These are phyloP conservation scores for Penicillium verhagenii DNA, from an alignment of 495 filamentous ascomycete species.

Conservation along the genomic window DNA sequence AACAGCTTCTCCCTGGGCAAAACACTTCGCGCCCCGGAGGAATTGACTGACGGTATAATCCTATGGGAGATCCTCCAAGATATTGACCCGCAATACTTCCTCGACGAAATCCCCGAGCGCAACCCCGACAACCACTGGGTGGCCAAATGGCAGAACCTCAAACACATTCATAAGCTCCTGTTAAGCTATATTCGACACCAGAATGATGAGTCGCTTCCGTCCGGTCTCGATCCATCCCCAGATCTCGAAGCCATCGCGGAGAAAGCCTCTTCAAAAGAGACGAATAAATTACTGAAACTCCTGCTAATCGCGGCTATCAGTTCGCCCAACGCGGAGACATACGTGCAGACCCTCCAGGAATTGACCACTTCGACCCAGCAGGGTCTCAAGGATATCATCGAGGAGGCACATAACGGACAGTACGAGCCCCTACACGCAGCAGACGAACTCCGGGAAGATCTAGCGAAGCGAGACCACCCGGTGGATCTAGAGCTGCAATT, in stretches of 20 bases:
- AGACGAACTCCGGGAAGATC: constrained; percentile 38
- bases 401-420: constrained; percentile 46
- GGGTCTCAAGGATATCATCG: constrained; percentile 48
- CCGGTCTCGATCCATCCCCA: constrained; percentile 48
- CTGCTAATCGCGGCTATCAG: constrained; percentile 62
- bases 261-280: constrained; percentile 38
- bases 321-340: constrained; percentile 52
- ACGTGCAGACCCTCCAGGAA: constrained; percentile 52
- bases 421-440: constrained; percentile 35
- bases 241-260: constrained; percentile 62
- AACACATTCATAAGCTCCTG: constrained; percentile 65
- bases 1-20: constrained; percentile 52
- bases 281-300: constrained; percentile 60
- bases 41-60: constrained; percentile 73
- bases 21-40: constrained; percentile 50
- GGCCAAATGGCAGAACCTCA: constrained; percentile 59
- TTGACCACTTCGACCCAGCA: constrained; percentile 47
- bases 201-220: constrained; percentile 46
- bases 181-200: constrained; percentile 63
- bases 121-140: constrained; percentile 51
- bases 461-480: constrained; percentile 31
- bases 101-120: constrained; percentile 57
- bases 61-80: constrained; percentile 68
- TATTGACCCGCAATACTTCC: constrained; percentile 68
- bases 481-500: constrained; percentile 52